phyloP scores from a whole-genome alignment of 805 yeast species.

The Candida easanensis region DNA sequence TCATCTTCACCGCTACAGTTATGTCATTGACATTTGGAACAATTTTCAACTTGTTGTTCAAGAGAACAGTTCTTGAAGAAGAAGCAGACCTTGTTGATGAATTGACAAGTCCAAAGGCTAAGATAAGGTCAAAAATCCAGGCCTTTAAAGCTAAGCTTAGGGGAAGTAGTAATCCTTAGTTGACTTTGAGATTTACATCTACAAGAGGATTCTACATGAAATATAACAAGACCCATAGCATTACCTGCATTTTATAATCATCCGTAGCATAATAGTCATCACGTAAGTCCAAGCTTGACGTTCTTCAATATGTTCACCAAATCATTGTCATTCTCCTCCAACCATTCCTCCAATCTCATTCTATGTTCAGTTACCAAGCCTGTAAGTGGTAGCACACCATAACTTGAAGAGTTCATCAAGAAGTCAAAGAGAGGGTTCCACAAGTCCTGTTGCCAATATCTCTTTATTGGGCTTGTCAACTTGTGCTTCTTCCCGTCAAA shows the following conservation, averaged over 20 bases:
- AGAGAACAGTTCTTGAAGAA: conserved; percentile 71
- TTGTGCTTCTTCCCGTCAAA: conserved; percentile 31
- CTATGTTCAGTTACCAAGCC: conserved; percentile 35
- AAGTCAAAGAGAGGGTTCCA: conserved; percentile 69
- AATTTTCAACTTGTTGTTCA: conserved; percentile 71
- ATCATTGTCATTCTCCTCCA: conserved; percentile 21
- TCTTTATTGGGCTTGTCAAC: conserved; percentile 49
- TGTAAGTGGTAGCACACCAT: conserved; percentile 40
- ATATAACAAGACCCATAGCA: too few relatives aligned
- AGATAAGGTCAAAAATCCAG: conserved; percentile 2
- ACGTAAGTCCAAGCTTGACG: conserved; percentile 33
- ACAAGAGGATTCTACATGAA: too few relatives aligned
- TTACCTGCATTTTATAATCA: background rate
- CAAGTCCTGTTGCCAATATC: conserved; percentile 72
- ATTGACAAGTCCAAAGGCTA: conserved; percentile 18
- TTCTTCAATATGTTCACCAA: conserved; percentile 34
- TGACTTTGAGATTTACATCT: too few relatives aligned
- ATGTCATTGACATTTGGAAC: conserved; percentile 92
- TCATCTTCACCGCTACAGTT: conserved; percentile 87
- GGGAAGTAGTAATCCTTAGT: too few relatives aligned
- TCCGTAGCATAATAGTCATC: background rate
- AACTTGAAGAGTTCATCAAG: conserved; percentile 55
- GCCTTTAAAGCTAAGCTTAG: conserved; percentile 1
- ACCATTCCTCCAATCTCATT: conserved; percentile 40
- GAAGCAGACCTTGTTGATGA: conserved; percentile 36